These are phyloP conservation scores for Wakefieldia striispora DNA, from an alignment of 768 basidiomycete genomes.

Conservation along the genomic window DNA sequence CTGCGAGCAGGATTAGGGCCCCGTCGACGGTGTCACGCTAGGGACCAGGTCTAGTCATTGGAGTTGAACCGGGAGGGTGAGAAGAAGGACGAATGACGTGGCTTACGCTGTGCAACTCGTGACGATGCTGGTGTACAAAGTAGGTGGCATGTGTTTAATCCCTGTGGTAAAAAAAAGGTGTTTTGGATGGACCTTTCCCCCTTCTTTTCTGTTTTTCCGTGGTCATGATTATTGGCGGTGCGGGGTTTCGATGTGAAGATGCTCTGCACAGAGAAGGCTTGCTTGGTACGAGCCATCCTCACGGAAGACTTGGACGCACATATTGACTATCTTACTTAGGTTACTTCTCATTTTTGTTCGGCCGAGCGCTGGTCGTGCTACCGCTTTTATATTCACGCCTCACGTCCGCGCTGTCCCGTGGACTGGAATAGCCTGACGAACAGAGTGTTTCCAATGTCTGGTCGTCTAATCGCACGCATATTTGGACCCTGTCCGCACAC, in stretches of 20 bases:
- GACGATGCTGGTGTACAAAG: constrained; percentile 1
- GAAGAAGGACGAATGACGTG: neutral
- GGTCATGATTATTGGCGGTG: constrained; percentile 2
- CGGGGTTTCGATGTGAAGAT: neutral
- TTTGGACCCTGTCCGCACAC: neutral
- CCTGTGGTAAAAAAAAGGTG: constrained; percentile 2
- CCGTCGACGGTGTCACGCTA: constrained; percentile 24
- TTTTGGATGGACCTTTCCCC: constrained; percentile 6
- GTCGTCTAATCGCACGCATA: constrained; percentile 1
- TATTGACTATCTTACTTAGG: constrained; percentile 9
- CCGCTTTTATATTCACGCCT: constrained; percentile 1
- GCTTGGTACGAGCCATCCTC: constrained; percentile 13
- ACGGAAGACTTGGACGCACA: neutral
- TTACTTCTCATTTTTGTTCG: neutral
- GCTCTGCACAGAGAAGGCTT: neutral
- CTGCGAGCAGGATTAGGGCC: constrained; percentile 41
- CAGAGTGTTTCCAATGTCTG: constrained; percentile 6
- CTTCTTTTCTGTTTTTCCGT: neutral
- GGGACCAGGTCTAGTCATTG: neutral
- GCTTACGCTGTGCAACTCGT: constrained; percentile 5
- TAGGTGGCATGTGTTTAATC: constrained; percentile 8
- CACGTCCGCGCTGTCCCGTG: neutral
- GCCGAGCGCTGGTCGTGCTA: neutral
- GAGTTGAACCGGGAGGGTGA: neutral
- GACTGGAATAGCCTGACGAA: constrained; percentile 9